A percentile compares a stretch with the other conserved stretches of the same genome.
These are phyloP conservation scores for Sugiyamaella mastotermitis DNA, from an alignment of 805 yeast genomes.

Conservation along the genomic window DNA sequence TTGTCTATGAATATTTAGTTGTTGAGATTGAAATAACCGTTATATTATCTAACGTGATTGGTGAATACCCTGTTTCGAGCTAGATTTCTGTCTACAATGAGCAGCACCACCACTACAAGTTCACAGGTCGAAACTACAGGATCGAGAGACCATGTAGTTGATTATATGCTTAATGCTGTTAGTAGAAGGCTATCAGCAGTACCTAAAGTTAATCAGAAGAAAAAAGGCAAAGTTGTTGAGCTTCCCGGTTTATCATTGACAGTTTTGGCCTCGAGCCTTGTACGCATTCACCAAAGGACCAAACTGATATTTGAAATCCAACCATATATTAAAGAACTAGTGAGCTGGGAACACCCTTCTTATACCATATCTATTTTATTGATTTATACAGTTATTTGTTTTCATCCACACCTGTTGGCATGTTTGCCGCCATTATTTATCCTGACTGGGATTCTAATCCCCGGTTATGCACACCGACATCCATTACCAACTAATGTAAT, in stretches of 20 bases:
- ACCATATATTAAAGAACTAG: constrained; percentile 25
- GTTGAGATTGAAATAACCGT: too few species aligned
- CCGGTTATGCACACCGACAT: constrained; percentile 64
- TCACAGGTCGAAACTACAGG: too few species aligned
- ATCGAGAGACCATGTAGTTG: constrained; percentile 9
- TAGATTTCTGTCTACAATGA: too few species aligned
- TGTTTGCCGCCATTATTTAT: constrained; percentile 56
- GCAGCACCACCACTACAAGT: too few species aligned
- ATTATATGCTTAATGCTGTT: constrained; percentile 5
- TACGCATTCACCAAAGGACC: constrained; percentile 19
- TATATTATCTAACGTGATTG: too few species aligned
- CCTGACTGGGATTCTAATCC: constrained; percentile 55
- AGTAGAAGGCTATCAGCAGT: constrained; percentile 2
- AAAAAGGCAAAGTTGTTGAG: constrained; percentile 13
- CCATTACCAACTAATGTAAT: constrained; percentile 38
- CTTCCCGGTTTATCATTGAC: constrained; percentile 54
- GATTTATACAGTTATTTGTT: constrained; percentile 58
- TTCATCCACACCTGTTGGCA: constrained; percentile 64
- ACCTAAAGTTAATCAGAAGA: constrained; percentile 1
- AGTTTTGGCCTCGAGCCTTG: constrained; percentile 50
- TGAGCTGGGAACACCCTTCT: constrained; percentile 73
- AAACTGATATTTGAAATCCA: constrained; percentile 2
- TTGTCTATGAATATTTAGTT: too few species aligned
- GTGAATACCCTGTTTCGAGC: too few species aligned
- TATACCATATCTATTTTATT: constrained; percentile 57